Percentiles rank a stretch among this genome's conserved stretches.
phyloP scores from a whole-genome alignment of 495 filamentous ascomycete species.

The Lepraria neglecta region DNA sequence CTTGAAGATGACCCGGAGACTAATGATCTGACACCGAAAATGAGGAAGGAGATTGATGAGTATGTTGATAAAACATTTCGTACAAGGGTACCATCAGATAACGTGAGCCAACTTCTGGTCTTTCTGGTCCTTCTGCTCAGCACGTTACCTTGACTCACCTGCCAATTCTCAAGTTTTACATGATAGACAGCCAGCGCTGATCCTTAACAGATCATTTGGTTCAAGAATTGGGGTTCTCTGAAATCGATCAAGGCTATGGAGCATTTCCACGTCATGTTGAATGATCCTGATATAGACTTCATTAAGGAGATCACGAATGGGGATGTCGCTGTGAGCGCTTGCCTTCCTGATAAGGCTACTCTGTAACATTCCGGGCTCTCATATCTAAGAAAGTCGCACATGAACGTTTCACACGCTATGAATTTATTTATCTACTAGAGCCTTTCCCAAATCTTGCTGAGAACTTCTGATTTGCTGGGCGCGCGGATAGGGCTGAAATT shows the following conservation, averaged over 20 bases:
- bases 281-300: conserved; percentile 62
- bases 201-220: conserved; percentile 66
- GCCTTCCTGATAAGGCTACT: not conserved
- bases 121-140: too few species aligned
- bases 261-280: conserved; percentile 91
- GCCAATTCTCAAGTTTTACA: not conserved
- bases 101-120: conserved; percentile 30
- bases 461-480: too few species aligned
- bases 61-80: conserved; percentile 62
- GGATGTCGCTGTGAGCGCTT: conserved; percentile 37
- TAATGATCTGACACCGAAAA: conserved; percentile 57
- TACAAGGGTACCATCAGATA: conserved; percentile 40
- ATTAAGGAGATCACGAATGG: conserved; percentile 65
- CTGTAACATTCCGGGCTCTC: too few species aligned
- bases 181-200: conserved; percentile 6
- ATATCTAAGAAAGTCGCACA: too few species aligned
- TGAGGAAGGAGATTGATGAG: conserved; percentile 56
- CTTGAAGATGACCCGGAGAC: conserved; percentile 60
- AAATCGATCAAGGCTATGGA: conserved; percentile 84
- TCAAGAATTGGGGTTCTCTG: conserved; percentile 78
- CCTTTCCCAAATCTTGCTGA: too few species aligned
- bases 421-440: too few species aligned
- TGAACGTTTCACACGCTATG: too few species aligned
- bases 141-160: not conserved
- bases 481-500: too few species aligned